phyloP scores from a whole-genome alignment of 208 protist genomes.

The Naegleria fowleri region DNA sequence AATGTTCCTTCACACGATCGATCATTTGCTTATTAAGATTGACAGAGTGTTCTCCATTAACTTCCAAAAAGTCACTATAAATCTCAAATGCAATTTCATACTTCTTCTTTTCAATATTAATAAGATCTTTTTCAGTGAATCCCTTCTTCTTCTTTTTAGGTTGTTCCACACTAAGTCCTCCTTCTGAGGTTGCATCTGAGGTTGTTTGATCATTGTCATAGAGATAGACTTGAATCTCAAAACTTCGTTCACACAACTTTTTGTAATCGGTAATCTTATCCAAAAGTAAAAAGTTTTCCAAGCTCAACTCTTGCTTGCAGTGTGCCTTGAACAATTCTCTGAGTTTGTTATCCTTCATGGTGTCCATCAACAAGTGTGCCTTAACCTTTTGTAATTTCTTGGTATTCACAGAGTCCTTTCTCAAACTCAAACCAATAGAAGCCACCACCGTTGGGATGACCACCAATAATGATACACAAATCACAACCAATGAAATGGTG shows the following conservation, averaged over 20 bases:
- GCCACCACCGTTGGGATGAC: not conserved
- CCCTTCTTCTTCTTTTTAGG: not conserved
- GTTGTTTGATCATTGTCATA: not conserved
- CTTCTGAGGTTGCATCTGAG: not conserved
- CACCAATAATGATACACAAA: not conserved
- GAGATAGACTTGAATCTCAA: not conserved
- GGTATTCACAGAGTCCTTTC: not conserved
- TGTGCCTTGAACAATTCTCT: not conserved
- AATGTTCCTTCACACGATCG: not conserved
- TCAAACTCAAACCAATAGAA: not conserved
- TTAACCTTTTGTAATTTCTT: not conserved
- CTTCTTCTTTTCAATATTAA: not conserved
- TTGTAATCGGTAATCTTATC: not conserved
- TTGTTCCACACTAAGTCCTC: not conserved
- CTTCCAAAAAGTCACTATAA: not conserved
- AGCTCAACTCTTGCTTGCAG: not conserved
- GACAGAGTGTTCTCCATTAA: not conserved
- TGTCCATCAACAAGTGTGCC: not conserved
- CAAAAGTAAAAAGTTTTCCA: not conserved
- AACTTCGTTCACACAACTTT: not conserved
- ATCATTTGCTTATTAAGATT: not conserved
- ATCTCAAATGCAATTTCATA: constrained; percentile 3
- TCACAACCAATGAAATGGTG: not conserved
- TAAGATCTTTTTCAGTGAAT: not conserved
- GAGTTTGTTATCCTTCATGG: not conserved